Evolutionary conservation across 306 rosid genomes (phyloP), one percentile per base, ranked within the genome.

Genomic region (Prunus armeniaca): DNA sequence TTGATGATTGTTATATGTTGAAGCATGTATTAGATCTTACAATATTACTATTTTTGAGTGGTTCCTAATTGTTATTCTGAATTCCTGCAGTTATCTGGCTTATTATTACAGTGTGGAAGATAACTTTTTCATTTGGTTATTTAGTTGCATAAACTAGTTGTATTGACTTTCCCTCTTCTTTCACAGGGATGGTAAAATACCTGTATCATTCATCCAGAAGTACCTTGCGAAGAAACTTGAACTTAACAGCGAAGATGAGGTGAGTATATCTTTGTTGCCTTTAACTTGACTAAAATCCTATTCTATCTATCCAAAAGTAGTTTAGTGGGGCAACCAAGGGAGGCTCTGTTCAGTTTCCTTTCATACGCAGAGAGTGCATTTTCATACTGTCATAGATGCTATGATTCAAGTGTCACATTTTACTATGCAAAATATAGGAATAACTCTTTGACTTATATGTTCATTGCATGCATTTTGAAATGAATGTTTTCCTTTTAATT

Each of bases 211-310:
- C 58, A 88, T 94, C 85, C 98, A 91, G 67, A 94, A 91, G 89
- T 94, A 94, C 77, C 94, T 94, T 50, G 87, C 83, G 57, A 87
- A 88, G 91, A 92, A 95, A 83, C 99, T 95, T 73, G 89, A 89
- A 80, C 99, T 92, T 75, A 82, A 80, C 43, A 87, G 82, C 45
- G 99, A 95, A 84, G 84, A 90, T 27, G 97, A 92, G 89, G 97
- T 90, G 79, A 83, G 97, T 50, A 80, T 58, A 34, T 80, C 57
- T 75, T 18, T 57, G 65, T 49, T 86, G 27, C 75, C 56, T 69
- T 71, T 32, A 38, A 38, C 43, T 38, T 38, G 43, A 38, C 43
- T 38, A 38, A 38, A 38, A 38, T 38, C 43, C 43, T 1, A 38
- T 57, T 57, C 8, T 7, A 57, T 57, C 27, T 13, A 25, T 60